phyloP scores from a whole-genome alignment of 768 basidiomycete genomes.

The Mycena olivaceomarginata region DNA sequence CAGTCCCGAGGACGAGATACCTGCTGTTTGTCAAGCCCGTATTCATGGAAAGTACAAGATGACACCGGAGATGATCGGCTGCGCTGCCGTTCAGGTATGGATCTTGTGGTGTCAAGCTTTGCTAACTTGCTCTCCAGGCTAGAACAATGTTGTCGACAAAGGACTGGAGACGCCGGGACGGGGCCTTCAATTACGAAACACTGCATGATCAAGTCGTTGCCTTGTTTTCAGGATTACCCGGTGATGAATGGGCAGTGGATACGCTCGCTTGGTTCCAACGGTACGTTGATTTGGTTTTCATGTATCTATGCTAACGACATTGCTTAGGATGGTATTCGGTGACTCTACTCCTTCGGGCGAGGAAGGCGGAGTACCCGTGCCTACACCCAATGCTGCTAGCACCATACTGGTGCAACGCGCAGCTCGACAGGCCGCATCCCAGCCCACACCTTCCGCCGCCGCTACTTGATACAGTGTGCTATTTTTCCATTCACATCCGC shows the following conservation, averaged over 20 bases:
- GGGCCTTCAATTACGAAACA: background rate
- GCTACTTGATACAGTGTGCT: no score
- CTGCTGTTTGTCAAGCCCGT: background rate
- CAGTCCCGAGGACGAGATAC: background rate
- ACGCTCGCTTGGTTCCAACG: background rate
- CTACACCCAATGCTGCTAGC: no score
- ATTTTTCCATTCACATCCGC: no score
- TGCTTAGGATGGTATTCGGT: no score
- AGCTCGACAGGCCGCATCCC: no score
- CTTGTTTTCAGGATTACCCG: background rate
- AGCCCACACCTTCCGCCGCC: no score
- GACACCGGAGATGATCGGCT: background rate
- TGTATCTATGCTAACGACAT: no score
- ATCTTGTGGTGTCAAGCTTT: no score
- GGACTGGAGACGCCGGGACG: background rate
- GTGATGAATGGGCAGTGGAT: background rate
- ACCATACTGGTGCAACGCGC: no score
- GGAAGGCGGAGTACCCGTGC: no score
- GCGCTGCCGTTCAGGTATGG: background rate
- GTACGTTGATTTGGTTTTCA: no score
- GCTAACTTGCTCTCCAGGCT: background rate
- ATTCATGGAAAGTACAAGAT: background rate
- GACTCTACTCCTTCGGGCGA: no score
- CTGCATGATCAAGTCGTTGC: background rate
- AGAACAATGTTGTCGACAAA: background rate